Percentiles rank a stretch among this genome's conserved stretches.
phyloP scores from a whole-genome alignment of 768 basidiomycete species.

The Lactifluus pinguis region DNA sequence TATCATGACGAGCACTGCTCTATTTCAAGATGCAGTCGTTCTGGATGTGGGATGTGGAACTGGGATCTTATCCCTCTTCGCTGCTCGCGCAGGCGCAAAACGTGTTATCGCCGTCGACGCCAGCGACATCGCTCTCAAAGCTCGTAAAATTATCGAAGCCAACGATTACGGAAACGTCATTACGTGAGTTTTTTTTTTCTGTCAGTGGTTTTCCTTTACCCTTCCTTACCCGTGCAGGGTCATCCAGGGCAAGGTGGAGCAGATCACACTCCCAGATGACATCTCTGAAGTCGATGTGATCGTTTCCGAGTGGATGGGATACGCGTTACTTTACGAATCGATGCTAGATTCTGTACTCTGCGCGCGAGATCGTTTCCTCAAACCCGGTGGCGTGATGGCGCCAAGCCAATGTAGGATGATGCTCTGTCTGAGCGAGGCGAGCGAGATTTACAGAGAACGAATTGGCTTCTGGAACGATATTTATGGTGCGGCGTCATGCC shows the following conservation, averaged over 20 bases:
- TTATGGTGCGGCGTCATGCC: conserved; percentile 55
- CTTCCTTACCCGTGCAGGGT: conserved; percentile 39
- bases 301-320: conserved; percentile 98
- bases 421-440: conserved; percentile 72
- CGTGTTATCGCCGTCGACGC: conserved; percentile 90
- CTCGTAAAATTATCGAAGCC: conserved; percentile 38
- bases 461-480: conserved; percentile 86
- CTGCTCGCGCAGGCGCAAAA: conserved; percentile 82
- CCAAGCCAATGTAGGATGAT: conserved; percentile 85
- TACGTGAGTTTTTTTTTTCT: conserved; percentile 31
- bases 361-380: conserved; percentile 82
- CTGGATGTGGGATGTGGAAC: conserved; percentile 97
- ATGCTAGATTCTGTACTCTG: conserved; percentile 94
- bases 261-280: conserved; percentile 65
- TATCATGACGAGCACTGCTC: conserved; percentile 69
- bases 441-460: conserved; percentile 68
- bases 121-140: conserved; percentile 53
- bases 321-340: conserved; percentile 85
- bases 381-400: conserved; percentile 73
- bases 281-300: conserved; percentile 84
- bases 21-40: conserved; percentile 81
- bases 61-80: conserved; percentile 85
- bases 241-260: conserved; percentile 85
- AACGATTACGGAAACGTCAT: conserved; percentile 59
- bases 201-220: not conserved